phyloP scores from a whole-genome alignment of 768 basidiomycete genomes.

The Suillus brevipes region DNA sequence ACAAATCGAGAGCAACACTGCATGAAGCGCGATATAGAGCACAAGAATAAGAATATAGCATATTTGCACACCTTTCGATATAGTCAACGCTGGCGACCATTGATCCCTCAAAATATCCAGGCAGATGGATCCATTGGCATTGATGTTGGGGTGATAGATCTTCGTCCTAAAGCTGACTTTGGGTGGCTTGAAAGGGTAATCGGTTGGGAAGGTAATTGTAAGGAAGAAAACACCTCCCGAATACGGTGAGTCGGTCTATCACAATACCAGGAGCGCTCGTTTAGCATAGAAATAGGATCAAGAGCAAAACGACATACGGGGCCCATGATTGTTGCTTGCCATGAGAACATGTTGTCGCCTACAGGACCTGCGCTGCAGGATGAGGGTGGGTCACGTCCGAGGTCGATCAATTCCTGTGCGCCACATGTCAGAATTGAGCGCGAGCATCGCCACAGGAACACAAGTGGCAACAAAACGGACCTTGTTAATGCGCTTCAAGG shows the following conservation, averaged over 20 bases:
- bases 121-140: constrained; percentile 98
- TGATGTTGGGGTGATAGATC: constrained; percentile 99
- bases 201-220: constrained; percentile 89
- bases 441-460: constrained; percentile 19
- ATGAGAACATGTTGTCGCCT: constrained; percentile 98
- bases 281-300: constrained; percentile 7
- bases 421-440: constrained; percentile 12
- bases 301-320: constrained; percentile 61
- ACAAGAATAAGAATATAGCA: constrained; percentile 3
- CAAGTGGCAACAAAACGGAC: constrained; percentile 39
- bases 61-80: constrained; percentile 85
- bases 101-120: constrained; percentile 98
- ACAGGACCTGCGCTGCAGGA: constrained; percentile 99
- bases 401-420: constrained; percentile 93
- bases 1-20: constrained; percentile 96
- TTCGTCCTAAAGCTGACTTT: constrained; percentile 99
- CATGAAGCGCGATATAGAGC: neutral
- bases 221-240: constrained; percentile 99
- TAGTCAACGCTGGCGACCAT: constrained; percentile 98
- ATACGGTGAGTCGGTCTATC: constrained; percentile 94
- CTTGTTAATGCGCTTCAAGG: constrained; percentile 99
- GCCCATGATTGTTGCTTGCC: constrained; percentile 99
- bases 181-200: constrained; percentile 99
- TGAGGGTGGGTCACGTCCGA: constrained; percentile 98
- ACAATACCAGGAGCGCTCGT: constrained; percentile 26